Evolutionary conservation across 2,329 filamentous ascomycete species (phyloP).

Genomic region (Apiospora phragmitis): DNA sequence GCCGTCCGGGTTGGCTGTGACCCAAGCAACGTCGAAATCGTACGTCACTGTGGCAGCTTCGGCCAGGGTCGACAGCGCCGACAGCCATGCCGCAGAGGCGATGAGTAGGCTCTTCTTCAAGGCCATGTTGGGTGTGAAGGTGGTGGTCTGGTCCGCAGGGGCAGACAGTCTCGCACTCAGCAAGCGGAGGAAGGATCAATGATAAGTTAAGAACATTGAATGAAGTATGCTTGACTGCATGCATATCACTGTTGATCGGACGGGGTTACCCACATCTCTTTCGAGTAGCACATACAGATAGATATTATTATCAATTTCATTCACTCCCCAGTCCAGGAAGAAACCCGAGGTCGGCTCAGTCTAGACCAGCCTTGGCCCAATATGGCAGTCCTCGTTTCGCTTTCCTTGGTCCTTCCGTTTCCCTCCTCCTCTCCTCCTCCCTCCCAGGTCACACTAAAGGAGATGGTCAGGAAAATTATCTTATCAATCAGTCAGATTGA

Average conservation of each 20-base stretch:
- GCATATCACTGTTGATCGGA: neutral
- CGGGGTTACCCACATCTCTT: neutral
- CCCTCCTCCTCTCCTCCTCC: neutral
- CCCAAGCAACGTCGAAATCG: constrained; percentile 72
- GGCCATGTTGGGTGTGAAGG: neutral
- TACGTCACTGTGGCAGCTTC: constrained; percentile 53
- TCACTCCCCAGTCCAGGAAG: neutral
- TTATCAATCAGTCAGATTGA: constrained; percentile 11
- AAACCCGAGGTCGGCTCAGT: neutral
- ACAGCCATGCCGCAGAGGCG: constrained; percentile 15
- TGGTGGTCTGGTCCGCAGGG: neutral
- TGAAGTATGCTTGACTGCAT: neutral
- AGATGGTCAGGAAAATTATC: neutral
- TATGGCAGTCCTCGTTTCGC: neutral
- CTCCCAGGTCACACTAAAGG: neutral
- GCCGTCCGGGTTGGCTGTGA: constrained; percentile 71
- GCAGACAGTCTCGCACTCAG: neutral
- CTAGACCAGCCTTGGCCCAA: neutral
- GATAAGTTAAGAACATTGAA: neutral
- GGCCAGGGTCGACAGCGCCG: constrained; percentile 23
- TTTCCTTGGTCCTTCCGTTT: neutral
- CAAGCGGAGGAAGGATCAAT: neutral
- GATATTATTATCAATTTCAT: neutral
- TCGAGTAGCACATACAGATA: neutral
- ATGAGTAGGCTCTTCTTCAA: constrained; percentile 10